Evolutionary conservation across 331 rosid species (phyloP).

Genomic region (Cydonia oblonga): DNA sequence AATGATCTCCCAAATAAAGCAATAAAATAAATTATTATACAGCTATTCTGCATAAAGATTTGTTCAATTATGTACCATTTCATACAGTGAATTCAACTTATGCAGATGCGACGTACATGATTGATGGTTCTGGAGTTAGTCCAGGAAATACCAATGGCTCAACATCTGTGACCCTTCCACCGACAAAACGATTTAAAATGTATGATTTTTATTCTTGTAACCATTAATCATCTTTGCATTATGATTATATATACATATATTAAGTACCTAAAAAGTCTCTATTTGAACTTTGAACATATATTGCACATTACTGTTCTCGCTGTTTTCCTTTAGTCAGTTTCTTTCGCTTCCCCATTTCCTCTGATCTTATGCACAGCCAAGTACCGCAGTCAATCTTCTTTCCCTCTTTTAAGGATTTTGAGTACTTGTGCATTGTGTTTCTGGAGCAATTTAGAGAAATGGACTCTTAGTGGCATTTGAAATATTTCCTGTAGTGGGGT

Average conservation of each 20-base stretch:
- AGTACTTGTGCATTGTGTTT: not conserved
- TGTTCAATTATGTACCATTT: slow-evolving; percentile 18
- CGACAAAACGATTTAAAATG: slow-evolving; percentile 79
- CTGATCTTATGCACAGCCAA: slow-evolving; percentile 13
- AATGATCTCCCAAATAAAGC: not conserved
- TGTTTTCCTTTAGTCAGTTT: not conserved
- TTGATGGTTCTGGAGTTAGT: slow-evolving; percentile 40
- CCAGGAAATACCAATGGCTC: slow-evolving; percentile 40
- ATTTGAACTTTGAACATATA: not conserved
- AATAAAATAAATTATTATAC: not conserved
- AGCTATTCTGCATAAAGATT: slow-evolving; percentile 9
- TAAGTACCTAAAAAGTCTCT: not conserved
- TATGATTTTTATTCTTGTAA: slow-evolving; percentile 34
- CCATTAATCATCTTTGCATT: slow-evolving; percentile 2
- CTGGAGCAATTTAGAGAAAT: not conserved
- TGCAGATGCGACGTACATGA: slow-evolving; percentile 31
- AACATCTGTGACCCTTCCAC: slow-evolving; percentile 50
- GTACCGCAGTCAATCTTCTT: not conserved
- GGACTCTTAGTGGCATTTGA: not conserved
- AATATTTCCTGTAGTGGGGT: not conserved
- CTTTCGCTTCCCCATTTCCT: not conserved
- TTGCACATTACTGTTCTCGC: not conserved
- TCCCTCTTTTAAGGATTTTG: not conserved
- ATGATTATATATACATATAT: slow-evolving; percentile 9
- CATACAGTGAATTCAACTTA: slow-evolving; percentile 32